These are phyloP conservation scores for Coniochaeta sp. DNA, from an alignment of 2,329 filamentous ascomycete species.

Conservation along the genomic window DNA sequence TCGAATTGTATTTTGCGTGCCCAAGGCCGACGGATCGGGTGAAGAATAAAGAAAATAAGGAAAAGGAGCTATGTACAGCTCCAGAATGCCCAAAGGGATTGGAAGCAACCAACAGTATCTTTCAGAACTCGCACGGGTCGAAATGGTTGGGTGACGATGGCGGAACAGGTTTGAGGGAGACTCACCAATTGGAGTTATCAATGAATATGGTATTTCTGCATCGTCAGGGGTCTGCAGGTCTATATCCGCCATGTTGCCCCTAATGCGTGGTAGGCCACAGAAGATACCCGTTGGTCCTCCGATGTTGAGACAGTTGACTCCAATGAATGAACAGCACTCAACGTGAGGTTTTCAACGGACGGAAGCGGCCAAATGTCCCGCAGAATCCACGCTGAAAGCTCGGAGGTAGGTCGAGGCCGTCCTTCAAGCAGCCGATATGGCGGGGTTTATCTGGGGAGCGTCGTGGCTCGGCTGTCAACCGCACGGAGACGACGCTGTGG, in stretches of 20 bases:
- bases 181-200: constrained; percentile 51
- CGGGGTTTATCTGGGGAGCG: background rate
- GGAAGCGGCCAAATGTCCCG: background rate
- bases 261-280: background rate
- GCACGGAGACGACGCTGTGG: background rate
- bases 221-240: constrained; percentile 35
- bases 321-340: background rate
- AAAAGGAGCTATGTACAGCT: background rate
- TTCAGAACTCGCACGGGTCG: constrained; percentile 36
- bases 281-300: background rate
- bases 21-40: no score
- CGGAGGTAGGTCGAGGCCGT: background rate
- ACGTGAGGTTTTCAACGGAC: background rate
- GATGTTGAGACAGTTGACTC: background rate
- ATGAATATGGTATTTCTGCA: constrained; percentile 32
- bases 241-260: background rate
- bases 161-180: constrained; percentile 15
- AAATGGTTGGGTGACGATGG: constrained; percentile 38
- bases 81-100: constrained; percentile 10
- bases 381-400: background rate
- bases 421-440: background rate
- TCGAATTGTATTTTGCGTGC: no score
- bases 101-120: constrained; percentile 35
- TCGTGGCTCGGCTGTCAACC: background rate
- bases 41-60: background rate